phyloP scores from a whole-genome alignment of 2,329 filamentous ascomycete species.

The Dendryphion nanum region DNA sequence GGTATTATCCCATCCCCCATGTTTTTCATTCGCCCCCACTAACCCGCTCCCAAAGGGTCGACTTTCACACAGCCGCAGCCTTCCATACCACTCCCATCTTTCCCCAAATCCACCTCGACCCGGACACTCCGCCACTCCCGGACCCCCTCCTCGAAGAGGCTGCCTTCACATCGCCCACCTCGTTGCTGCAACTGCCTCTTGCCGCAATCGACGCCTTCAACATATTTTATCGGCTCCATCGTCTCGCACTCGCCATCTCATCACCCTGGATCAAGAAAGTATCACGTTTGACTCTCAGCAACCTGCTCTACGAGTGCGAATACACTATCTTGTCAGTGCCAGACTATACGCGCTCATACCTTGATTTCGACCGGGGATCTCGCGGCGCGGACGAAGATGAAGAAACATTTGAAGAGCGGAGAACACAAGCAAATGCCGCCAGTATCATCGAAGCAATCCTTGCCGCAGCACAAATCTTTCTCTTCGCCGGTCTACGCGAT shows the following conservation, averaged over 20 bases:
- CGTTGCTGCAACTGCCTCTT: conserved; percentile 18
- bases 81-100: conserved; percentile 19
- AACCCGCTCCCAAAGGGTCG: conserved; percentile 20
- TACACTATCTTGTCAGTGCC: conserved; percentile 18
- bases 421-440: conserved; percentile 14
- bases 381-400: background rate
- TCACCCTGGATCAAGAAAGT: conserved; percentile 13
- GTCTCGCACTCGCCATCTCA: conserved; percentile 19
- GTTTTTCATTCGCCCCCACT: background rate
- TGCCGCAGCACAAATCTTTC: conserved; percentile 20
- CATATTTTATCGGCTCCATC: conserved; percentile 25
- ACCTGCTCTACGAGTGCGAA: conserved; percentile 22
- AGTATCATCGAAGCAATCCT: conserved; percentile 18
- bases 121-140: conserved; percentile 15
- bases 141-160: conserved; percentile 19
- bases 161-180: conserved; percentile 20
- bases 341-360: conserved; percentile 16
- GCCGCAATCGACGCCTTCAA: conserved; percentile 23
- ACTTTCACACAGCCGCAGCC: conserved; percentile 22
- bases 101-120: conserved; percentile 15
- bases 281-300: conserved; percentile 14
- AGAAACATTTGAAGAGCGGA: conserved; percentile 2
- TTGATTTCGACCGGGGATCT: conserved; percentile 11
- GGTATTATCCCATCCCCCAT: conserved; percentile 7
- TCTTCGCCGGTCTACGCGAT: conserved; percentile 19